A percentile compares a stretch with the other conserved stretches of the same genome.
Evolutionary conservation across 495 filamentous ascomycete genomes (phyloP).

Genomic region (Parathielavia appendiculata): DNA sequence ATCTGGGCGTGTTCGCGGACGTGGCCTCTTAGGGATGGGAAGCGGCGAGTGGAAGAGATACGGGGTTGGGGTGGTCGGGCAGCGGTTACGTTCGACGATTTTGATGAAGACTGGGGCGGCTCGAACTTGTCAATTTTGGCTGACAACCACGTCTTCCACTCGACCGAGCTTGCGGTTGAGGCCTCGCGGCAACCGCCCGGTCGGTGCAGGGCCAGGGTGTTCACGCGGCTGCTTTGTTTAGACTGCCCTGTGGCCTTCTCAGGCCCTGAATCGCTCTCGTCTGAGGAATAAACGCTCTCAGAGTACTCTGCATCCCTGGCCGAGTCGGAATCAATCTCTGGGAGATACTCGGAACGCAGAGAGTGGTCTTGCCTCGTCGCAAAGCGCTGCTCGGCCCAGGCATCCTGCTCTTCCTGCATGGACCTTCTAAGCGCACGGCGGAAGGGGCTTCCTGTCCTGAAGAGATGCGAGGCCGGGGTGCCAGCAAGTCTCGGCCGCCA

Average conservation of each 20-base stretch:
- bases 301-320: slow-evolving; percentile 33
- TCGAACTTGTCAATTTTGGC: slow-evolving; percentile 49
- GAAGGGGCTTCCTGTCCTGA: slow-evolving; percentile 52
- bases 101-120: slow-evolving; percentile 25
- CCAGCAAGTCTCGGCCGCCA: slow-evolving; percentile 40
- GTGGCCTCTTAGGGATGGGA: slow-evolving; percentile 42
- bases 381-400: slow-evolving; percentile 27
- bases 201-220: slow-evolving; percentile 21
- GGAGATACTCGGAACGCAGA: no score
- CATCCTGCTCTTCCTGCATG: slow-evolving; percentile 33
- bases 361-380: neutral
- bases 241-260: neutral
- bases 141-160: slow-evolving; percentile 52
- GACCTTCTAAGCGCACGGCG: slow-evolving; percentile 45
- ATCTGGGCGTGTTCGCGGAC: slow-evolving; percentile 58
- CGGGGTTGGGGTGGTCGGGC: slow-evolving; percentile 35
- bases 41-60: slow-evolving; percentile 37
- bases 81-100: slow-evolving; percentile 31
- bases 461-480: slow-evolving; percentile 43
- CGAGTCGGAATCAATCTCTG: slow-evolving; percentile 26
- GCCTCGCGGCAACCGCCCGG: slow-evolving; percentile 31
- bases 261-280: slow-evolving; percentile 18
- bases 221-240: neutral
- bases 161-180: slow-evolving; percentile 43
- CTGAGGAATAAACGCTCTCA: slow-evolving; percentile 43